phyloP scores from a whole-genome alignment of 2,329 filamentous ascomycete genomes.

The Phaeosphaeriaceae sp. region DNA sequence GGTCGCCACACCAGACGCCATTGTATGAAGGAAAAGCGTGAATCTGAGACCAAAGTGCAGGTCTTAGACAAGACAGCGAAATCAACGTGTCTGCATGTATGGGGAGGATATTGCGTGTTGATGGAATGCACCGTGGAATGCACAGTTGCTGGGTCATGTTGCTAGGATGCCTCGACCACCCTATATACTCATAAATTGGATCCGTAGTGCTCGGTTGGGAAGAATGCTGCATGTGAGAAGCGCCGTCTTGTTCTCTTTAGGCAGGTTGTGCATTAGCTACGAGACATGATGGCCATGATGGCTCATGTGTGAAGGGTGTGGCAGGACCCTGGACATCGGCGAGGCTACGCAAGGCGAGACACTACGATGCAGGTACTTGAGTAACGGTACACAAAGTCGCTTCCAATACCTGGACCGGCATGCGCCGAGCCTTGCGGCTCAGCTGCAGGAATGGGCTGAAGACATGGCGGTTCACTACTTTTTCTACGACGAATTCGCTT shows the following conservation, averaged over 20 bases:
- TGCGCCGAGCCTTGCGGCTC: conserved; percentile 15
- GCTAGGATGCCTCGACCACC: conserved; percentile 15
- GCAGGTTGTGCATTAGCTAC: conserved; percentile 30
- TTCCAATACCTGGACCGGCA: conserved; percentile 21
- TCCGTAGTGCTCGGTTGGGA: conserved; percentile 7
- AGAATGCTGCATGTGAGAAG: conserved; percentile 28
- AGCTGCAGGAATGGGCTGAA: conserved; percentile 8
- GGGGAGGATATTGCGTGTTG: conserved; percentile 12
- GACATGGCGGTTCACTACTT: conserved; percentile 4
- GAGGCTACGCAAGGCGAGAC: conserved; percentile 28
- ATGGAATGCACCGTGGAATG: conserved; percentile 44
- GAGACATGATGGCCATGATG: conserved; percentile 32
- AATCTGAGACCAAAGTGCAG: conserved; percentile 20
- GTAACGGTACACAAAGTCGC: conserved; percentile 21
- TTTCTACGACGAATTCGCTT: background rate
- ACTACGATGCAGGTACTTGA: conserved; percentile 36
- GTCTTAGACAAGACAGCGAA: conserved; percentile 21
- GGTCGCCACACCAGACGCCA: conserved; percentile 31
- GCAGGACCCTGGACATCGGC: conserved; percentile 23
- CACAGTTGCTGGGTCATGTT: conserved; percentile 24
- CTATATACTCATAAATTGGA: conserved; percentile 11
- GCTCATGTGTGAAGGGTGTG: conserved; percentile 30
- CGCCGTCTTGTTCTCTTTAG: conserved; percentile 27
- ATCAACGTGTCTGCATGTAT: conserved; percentile 10
- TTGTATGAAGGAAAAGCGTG: background rate